Evolutionary conservation across 331 rosid genomes (phyloP).

Genomic region (Arachis monticola): DNA sequence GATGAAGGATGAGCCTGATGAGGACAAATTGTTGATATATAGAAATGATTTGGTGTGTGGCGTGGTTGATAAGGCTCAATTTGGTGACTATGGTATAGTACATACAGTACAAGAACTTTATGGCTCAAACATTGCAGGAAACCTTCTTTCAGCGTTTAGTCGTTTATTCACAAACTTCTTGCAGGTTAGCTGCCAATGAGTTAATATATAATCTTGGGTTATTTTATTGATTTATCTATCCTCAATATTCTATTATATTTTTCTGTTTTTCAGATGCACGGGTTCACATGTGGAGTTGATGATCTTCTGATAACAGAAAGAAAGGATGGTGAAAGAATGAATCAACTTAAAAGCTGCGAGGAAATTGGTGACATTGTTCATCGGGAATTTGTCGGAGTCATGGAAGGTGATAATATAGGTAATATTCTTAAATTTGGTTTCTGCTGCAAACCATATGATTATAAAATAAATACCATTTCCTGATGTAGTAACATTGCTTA

Average conservation of each 20-base stretch:
- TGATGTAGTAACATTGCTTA: constrained; percentile 25
- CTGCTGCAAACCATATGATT: constrained; percentile 4
- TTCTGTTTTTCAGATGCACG: constrained; percentile 68
- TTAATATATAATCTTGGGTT: constrained; percentile 1
- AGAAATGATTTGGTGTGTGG: constrained; percentile 86
- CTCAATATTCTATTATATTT: constrained; percentile 26
- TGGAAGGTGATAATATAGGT: constrained; percentile 65
- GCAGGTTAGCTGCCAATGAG: constrained; percentile 62
- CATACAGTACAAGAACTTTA: constrained; percentile 91
- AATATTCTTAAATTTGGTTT: constrained; percentile 20
- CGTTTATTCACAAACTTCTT: constrained; percentile 79
- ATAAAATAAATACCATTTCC: constrained; percentile 24
- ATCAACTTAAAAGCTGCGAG: constrained; percentile 76
- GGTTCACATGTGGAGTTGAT: constrained; percentile 93
- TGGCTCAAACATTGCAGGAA: constrained; percentile 82
- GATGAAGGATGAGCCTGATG: constrained; percentile 57
- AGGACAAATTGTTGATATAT: constrained; percentile 74
- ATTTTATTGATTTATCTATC: constrained; percentile 15
- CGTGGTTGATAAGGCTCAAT: constrained; percentile 93
- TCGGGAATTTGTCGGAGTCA: constrained; percentile 64
- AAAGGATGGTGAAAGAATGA: constrained; percentile 72
- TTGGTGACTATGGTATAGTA: constrained; percentile 91
- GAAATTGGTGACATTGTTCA: constrained; percentile 83
- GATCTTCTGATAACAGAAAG: constrained; percentile 68
- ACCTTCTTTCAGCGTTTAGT: constrained; percentile 84